Evolutionary conservation across 305 asterid genomes (phyloP), one percentile per base, ranked within the genome.

Genomic region (Fraxinus latifolia): DNA sequence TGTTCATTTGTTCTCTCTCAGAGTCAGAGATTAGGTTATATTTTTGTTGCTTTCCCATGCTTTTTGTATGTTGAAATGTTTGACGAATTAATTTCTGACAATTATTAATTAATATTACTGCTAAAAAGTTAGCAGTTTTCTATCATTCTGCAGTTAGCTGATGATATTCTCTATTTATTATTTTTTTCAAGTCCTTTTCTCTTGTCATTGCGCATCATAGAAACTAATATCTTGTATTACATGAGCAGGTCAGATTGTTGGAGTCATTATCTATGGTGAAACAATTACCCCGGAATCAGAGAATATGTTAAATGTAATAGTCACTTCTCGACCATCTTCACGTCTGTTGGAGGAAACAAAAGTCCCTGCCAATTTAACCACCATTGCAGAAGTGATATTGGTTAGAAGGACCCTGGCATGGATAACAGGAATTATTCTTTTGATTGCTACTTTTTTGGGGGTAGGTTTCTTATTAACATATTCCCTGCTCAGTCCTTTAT

Each of bases 351-450:
- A 84, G 91, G 97, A 92, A 91, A 77, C 84, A 34, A 74, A 86
- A 67, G 31, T 76, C 77, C 17, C 89, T n/a, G 42, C 87, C 7
- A 85, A 75, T 70, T 1, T 81, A 23, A 83, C 89, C 71, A 80
- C 78, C 70, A 25, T 90, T 31, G 90, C 90, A 44, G 96, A 92
- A 89, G 82, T 87, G 67, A 4, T 77, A 25, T 87, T 96, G 70
- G 99, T 96, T 83, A 86, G 99, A 77, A 76, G 53, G 67, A 89
- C 93, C 9, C 84, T 96, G 85, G 99, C 99, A 81, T 96, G 98
- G 99, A 90, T 88, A 76, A 94, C 99, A n/a, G 99, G 98, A 81
- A 88, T 94, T 89, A 84, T 96, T 86, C 97, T 96, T 76, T 86
- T 96, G 77, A 84, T 94, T 85, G 92, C 99, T 84, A 93, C 97